Conservation (phyloP, 768 basidiomycete species). For the Suillus lakei region DNA sequence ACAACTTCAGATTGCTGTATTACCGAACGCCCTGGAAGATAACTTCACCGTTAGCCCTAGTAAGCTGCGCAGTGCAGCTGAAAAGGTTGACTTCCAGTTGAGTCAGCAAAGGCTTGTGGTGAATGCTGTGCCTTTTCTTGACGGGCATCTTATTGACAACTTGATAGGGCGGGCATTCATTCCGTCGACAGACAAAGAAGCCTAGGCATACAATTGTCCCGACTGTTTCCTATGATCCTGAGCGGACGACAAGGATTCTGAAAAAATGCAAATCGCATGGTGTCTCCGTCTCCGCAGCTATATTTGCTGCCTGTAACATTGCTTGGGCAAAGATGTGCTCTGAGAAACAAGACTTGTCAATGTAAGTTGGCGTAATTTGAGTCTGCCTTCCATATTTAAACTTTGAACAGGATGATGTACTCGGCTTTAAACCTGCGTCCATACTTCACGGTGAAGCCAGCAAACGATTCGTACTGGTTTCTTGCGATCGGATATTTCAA, state of each 20-base stretch:
- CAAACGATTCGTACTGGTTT: slow-evolving; percentile 77
- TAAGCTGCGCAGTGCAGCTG: slow-evolving; percentile 49
- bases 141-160: background rate
- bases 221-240: slow-evolving; percentile 60
- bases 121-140: slow-evolving; percentile 22
- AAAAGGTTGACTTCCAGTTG: slow-evolving; percentile 58
- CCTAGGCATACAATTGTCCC: slow-evolving; percentile 69
- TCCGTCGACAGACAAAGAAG: slow-evolving; percentile 54
- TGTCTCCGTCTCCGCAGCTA: slow-evolving; percentile 74
- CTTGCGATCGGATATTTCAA: slow-evolving; percentile 85
- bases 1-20: slow-evolving; percentile 24
- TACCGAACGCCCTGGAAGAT: slow-evolving; percentile 57
- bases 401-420: slow-evolving; percentile 70
- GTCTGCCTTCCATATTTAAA: background rate
- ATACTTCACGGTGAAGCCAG: slow-evolving; percentile 48
- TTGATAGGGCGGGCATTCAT: slow-evolving; percentile 71
- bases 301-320: slow-evolving; percentile 77
- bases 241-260: slow-evolving; percentile 64
- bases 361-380: slow-evolving; percentile 39
- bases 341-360: slow-evolving; percentile 53
- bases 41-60: slow-evolving; percentile 43
- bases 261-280: slow-evolving; percentile 71
- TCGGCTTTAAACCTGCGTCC: slow-evolving; percentile 83
- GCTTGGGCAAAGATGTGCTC: slow-evolving; percentile 66
- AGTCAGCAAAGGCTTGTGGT: slow-evolving; percentile 63